A percentile compares a stretch with the other conserved stretches of the same genome.
These are phyloP conservation scores for Gossypium herbaceum DNA, from an alignment of 345 rosid genomes.

Conservation along the genomic window DNA sequence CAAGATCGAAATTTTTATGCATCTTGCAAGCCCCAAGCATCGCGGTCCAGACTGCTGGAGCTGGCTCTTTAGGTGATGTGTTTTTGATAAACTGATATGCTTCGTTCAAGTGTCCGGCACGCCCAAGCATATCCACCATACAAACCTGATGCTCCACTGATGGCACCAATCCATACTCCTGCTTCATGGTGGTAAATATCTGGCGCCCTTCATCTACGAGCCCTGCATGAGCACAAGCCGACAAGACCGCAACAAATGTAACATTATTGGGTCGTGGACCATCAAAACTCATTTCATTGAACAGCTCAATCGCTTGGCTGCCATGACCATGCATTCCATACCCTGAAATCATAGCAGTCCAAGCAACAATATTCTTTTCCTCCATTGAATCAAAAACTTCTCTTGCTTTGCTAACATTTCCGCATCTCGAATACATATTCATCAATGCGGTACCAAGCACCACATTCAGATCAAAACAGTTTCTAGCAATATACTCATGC, in stretches of 20 bases:
- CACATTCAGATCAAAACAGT: slow-evolving; percentile 48
- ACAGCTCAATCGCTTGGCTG: slow-evolving; percentile 48
- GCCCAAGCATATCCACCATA: slow-evolving; percentile 81
- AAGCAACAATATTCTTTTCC: slow-evolving; percentile 68
- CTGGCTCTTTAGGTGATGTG: slow-evolving; percentile 36
- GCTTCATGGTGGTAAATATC: slow-evolving; percentile 50
- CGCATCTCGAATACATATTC: slow-evolving; percentile 82
- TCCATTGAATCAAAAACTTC: slow-evolving; percentile 62
- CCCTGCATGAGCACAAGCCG: slow-evolving; percentile 86
- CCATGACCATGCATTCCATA: slow-evolving; percentile 80
- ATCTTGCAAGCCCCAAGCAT: slow-evolving; percentile 96
- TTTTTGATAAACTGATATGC: slow-evolving; percentile 52
- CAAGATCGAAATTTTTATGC: slow-evolving; percentile 74
- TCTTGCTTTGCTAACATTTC: slow-evolving; percentile 49
- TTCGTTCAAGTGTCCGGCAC: slow-evolving; percentile 65
- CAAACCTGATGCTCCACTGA: slow-evolving; percentile 77
- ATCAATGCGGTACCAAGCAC: slow-evolving; percentile 70
- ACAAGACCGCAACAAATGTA: slow-evolving; percentile 71
- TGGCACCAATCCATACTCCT: slow-evolving; percentile 43
- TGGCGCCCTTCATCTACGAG: slow-evolving; percentile 51
- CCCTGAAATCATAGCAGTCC: slow-evolving; percentile 90
- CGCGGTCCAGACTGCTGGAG: slow-evolving; percentile 84
- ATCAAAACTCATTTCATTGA: slow-evolving; percentile 39
- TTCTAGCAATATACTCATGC: slow-evolving; percentile 38
- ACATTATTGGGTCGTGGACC: slow-evolving; percentile 54